Evolutionary conservation across 192 early-diverging fungal species (phyloP), one percentile per base, ranked within the genome.

Genomic region (Irineochytrium annulatum): DNA sequence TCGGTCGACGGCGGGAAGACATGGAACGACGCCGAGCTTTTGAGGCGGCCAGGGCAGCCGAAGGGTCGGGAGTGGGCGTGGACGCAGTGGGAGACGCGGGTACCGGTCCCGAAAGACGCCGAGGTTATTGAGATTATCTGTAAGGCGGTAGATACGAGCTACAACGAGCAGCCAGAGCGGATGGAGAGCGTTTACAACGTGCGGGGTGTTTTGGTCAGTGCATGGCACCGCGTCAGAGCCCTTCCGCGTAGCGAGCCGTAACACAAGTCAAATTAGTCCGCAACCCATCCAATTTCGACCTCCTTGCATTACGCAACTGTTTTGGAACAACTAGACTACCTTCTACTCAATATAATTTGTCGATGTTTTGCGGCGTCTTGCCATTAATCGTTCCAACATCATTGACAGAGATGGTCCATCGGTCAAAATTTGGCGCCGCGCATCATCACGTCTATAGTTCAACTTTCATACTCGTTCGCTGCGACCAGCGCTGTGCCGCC

Each of bases 81-180:
- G 93, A 86, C 86, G 27, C 70, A 88, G 35, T 95, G 91, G 91
- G 75, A 86, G 32, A 87, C 76, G 34, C 59, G 61, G 28, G 75
- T 93, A 20, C 46, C 69, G 16, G 73, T 78, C 11, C 19, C 3
- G 11, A 29, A 3, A 60, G 61, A 56, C 14, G 31, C 24, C 2
- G 28, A 71, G 56, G 71, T 84, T 60, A n/a, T n/a, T n/a, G 65
- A 83, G 49, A 73, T 96, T 48, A 79, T 91, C 29, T 87, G 86
- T 54, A 83, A 92, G 31, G 93, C 93, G 8, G 88, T 92, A 59
- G 93, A 95, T 65, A 77, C 82, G 8, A 72, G 80, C 26, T 92
- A 92, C 60, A 95, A 95, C 64, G 86, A 86, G 53, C 93, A 95
- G 71, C 93, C 90, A 14, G 84, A 87, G 61, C 63, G 54, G 22